Conservation (phyloP, 352 stramenopile genomes). For the Blastocystis hominis region DNA sequence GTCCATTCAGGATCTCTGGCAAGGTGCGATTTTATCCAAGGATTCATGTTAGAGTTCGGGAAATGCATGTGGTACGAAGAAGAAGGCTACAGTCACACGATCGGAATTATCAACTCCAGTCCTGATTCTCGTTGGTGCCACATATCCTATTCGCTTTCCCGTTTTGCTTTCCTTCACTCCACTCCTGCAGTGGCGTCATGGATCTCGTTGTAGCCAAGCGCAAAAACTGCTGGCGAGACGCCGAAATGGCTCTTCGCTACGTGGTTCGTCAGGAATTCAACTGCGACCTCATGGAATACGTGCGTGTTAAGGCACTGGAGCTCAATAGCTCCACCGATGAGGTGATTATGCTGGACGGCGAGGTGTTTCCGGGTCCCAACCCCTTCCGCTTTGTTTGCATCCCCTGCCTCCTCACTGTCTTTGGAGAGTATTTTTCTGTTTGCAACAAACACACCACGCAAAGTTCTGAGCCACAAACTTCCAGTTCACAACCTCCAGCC, state of each 20-base stretch:
- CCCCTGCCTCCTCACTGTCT: slow-evolving; percentile 11
- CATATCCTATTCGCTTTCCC: slow-evolving; percentile 43
- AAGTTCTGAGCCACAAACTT: neutral
- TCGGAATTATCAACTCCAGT: slow-evolving; percentile 39
- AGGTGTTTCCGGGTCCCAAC: slow-evolving; percentile 30
- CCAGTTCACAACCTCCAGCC: slow-evolving; percentile 8
- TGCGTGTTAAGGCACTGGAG: slow-evolving; percentile 9
- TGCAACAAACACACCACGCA: neutral
- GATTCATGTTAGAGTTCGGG: neutral
- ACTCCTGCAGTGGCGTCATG: slow-evolving; percentile 23
- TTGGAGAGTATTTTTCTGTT: slow-evolving; percentile 40
- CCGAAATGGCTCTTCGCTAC: slow-evolving; percentile 5
- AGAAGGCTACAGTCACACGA: slow-evolving; percentile 25
- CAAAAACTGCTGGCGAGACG: neutral
- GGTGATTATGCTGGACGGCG: slow-evolving; percentile 32
- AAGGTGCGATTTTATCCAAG: neutral
- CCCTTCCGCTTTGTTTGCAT: neutral
- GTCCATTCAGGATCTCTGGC: neutral
- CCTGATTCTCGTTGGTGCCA: slow-evolving; percentile 26
- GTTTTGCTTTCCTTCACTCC: neutral
- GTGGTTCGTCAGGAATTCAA: neutral
- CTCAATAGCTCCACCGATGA: slow-evolving; percentile 20
- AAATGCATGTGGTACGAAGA: slow-evolving; percentile 24
- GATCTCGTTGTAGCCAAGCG: neutral
- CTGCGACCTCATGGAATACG: slow-evolving; percentile 2